A percentile compares a stretch with the other conserved stretches of the same genome.
Evolutionary conservation across 768 basidiomycete species (phyloP).

Genomic region (Solioccasus polychromus): DNA sequence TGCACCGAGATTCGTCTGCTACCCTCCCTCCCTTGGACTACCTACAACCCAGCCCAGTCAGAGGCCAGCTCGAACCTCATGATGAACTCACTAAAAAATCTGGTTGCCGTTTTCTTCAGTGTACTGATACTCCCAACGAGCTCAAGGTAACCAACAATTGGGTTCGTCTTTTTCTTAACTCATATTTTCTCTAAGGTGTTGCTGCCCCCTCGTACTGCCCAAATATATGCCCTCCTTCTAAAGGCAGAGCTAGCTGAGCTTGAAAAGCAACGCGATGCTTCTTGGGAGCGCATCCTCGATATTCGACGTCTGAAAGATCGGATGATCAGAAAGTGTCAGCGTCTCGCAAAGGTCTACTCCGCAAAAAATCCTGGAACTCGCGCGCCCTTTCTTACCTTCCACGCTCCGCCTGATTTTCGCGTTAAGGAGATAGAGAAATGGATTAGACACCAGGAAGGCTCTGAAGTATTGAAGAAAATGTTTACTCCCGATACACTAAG

Average conservation of each 20-base stretch:
- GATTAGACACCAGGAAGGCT: slow-evolving; percentile 51
- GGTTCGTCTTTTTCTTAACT: neutral
- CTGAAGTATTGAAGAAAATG: slow-evolving; percentile 23
- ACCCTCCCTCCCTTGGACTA: slow-evolving; percentile 45
- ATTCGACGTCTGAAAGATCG: slow-evolving; percentile 79
- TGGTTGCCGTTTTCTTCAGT: slow-evolving; percentile 72
- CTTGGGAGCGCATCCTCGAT: slow-evolving; percentile 69
- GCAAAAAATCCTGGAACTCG: slow-evolving; percentile 38
- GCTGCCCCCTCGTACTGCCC: slow-evolving; percentile 63
- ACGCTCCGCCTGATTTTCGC: slow-evolving; percentile 70
- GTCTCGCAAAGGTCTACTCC: slow-evolving; percentile 48
- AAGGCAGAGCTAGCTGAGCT: slow-evolving; percentile 62
- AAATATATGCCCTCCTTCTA: slow-evolving; percentile 63
- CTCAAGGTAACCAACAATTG: slow-evolving; percentile 50
- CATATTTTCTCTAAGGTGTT: slow-evolving; percentile 47
- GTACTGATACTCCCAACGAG: slow-evolving; percentile 73
- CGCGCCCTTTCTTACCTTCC: slow-evolving; percentile 58
- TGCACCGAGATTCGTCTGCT: slow-evolving; percentile 23
- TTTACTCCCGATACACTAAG: slow-evolving; percentile 16
- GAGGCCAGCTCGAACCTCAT: slow-evolving; percentile 72
- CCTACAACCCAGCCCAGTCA: slow-evolving; percentile 60
- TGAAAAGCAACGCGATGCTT: slow-evolving; percentile 49
- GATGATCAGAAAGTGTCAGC: slow-evolving; percentile 77
- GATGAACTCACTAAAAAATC: slow-evolving; percentile 47
- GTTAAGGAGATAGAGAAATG: slow-evolving; percentile 79